A percentile compares a stretch with the other conserved stretches of the same genome.
These are phyloP conservation scores for Taxillus chinensis DNA, from an alignment of 164 flowering plant genomes.

Conservation along the genomic window DNA sequence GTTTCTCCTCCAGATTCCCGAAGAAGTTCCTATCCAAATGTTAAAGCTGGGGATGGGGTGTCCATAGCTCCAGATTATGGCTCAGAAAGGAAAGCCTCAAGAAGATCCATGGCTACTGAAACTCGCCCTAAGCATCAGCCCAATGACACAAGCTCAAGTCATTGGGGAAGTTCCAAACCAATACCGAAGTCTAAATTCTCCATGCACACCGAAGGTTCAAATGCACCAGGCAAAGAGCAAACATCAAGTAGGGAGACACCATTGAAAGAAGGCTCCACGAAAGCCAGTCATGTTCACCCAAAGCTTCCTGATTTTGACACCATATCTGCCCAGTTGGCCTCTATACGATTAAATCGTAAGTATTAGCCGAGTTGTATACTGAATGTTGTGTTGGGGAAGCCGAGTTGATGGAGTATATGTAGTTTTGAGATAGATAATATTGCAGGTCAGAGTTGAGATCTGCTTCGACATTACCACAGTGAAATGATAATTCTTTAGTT, in stretches of 20 bases:
- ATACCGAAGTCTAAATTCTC: constrained; percentile 10
- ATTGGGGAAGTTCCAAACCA: constrained; percentile 8
- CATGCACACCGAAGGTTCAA: constrained; percentile 6
- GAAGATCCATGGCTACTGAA: constrained; percentile 15
- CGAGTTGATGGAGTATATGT: too few relatives aligned
- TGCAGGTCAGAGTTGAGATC: too few relatives aligned
- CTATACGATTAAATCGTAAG: constrained; percentile 40
- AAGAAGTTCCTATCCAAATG: constrained; percentile 9
- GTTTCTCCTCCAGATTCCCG: constrained; percentile 19
- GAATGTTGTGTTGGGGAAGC: background rate
- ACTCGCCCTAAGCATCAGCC: constrained; percentile 9
- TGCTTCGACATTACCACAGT: too few relatives aligned
- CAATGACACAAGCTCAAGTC: constrained; percentile 12
- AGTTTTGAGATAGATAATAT: too few relatives aligned
- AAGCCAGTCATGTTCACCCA: constrained; percentile 85
- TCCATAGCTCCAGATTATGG: constrained; percentile 14
- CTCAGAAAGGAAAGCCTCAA: constrained; percentile 16
- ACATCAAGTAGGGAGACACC: constrained; percentile 14
- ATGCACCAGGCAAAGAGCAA: constrained; percentile 12
- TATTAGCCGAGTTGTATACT: constrained; percentile 6
- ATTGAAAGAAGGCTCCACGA: constrained; percentile 31
- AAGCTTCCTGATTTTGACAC: constrained; percentile 88
- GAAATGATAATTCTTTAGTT: too few relatives aligned
- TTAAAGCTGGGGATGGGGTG: constrained; percentile 11
- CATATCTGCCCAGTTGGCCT: constrained; percentile 44